A percentile compares a stretch with the other conserved stretches of the same genome.
phyloP scores from a whole-genome alignment of 306 rosid species.

The Glycine latifolia region DNA sequence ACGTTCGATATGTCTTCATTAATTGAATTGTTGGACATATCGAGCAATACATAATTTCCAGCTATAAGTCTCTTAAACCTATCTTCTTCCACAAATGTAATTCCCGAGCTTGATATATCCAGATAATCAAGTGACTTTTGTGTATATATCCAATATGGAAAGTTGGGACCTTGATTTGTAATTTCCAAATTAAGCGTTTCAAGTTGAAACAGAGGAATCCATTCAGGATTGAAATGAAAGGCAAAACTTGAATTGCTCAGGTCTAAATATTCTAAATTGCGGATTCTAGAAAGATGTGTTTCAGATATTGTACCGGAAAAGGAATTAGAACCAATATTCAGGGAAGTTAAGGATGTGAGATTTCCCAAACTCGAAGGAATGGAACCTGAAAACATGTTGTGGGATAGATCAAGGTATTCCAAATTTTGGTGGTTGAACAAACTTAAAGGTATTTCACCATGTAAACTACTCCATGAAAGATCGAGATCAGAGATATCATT shows the following conservation, averaged over 20 bases:
- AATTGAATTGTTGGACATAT: conserved; percentile 5
- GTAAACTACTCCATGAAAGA: no score
- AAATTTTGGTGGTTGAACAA: no score
- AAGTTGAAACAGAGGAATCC: conserved; percentile 29
- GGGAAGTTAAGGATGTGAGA: not conserved
- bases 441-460: no score
- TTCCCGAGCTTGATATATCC: not conserved
- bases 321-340: not conserved
- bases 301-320: not conserved
- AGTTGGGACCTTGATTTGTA: conserved; percentile 15
- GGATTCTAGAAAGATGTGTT: not conserved
- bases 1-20: conserved; percentile 5
- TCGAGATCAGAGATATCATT: no score
- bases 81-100: not conserved
- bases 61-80: not conserved
- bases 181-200: not conserved
- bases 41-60: not conserved
- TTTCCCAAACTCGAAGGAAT: not conserved
- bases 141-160: conserved; percentile 23
- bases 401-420: no score
- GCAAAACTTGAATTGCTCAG: not conserved
- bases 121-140: not conserved
- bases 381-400: no score
- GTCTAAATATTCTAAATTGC: not conserved
- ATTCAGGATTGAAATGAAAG: not conserved